These are phyloP conservation scores for Epichloe bromicola DNA, from an alignment of 2,329 filamentous ascomycete species.

Conservation along the genomic window DNA sequence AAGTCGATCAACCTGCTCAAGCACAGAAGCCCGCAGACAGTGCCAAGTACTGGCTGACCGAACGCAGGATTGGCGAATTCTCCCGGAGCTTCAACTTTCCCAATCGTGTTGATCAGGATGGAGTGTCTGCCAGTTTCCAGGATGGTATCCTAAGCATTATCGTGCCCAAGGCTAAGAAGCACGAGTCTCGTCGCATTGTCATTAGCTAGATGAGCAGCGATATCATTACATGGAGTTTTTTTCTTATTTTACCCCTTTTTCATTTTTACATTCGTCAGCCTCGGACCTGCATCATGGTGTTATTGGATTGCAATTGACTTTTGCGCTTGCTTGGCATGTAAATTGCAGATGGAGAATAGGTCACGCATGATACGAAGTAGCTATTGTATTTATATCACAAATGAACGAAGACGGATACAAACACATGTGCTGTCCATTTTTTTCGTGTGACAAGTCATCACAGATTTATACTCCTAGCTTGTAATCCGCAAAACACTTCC, in stretches of 20 bases:
- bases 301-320: not conserved
- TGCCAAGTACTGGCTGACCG: conserved; percentile 57
- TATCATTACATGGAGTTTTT: not conserved
- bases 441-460: too few species aligned
- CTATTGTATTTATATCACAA: not conserved
- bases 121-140: conserved; percentile 47
- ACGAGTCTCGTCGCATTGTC: conserved; percentile 39
- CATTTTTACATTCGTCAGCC: not conserved
- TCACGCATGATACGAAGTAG: not conserved
- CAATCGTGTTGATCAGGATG: conserved; percentile 46
- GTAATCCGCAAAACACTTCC: not conserved
- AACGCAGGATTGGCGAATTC: conserved; percentile 56
- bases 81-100: conserved; percentile 57
- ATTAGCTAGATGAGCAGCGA: conserved; percentile 29
- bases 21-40: conserved; percentile 23
- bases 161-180: conserved; percentile 54
- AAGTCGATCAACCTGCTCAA: conserved; percentile 12
- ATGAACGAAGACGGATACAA: not conserved
- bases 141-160: conserved; percentile 51
- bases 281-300: not conserved
- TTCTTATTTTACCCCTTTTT: not conserved
- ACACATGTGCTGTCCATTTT: too few species aligned
- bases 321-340: not conserved
- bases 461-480: too few species aligned
- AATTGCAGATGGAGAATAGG: not conserved